Evolutionary conservation across 2,329 filamentous ascomycete genomes (phyloP).

Genomic region (Spiromastix sp.): DNA sequence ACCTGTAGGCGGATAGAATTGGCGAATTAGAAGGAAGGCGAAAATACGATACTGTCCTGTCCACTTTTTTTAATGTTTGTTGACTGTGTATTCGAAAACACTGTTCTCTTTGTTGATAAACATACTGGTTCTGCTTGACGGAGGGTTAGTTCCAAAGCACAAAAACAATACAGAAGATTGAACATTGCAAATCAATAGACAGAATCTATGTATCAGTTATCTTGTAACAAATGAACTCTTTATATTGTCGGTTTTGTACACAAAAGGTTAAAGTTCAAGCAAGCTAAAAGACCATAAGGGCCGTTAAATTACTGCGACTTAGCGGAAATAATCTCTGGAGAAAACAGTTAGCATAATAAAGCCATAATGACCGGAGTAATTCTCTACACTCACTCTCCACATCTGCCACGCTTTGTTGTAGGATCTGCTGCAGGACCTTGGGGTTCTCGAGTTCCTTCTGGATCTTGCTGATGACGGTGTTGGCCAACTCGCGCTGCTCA

Average conservation of each 20-base stretch:
- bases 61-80: too few species aligned
- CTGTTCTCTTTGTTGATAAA: too few species aligned
- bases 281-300: conserved; percentile 3
- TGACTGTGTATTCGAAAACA: too few species aligned
- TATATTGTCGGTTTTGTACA: conserved; percentile 11
- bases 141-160: too few species aligned
- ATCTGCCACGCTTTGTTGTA: conserved; percentile 91
- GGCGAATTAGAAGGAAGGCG: too few species aligned
- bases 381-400: conserved; percentile 67
- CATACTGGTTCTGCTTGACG: too few species aligned
- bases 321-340: conserved; percentile 11
- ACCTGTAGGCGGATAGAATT: too few species aligned
- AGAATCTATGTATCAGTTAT: too few species aligned
- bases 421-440: conserved; percentile 92
- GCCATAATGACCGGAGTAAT: too few species aligned
- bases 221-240: conserved; percentile 3
- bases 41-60: too few species aligned
- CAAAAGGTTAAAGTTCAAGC: conserved; percentile 5
- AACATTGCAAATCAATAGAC: too few species aligned
- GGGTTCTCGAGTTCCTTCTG: conserved; percentile 98
- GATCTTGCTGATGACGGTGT: conserved; percentile 91
- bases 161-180: too few species aligned
- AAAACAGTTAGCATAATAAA: conserved; percentile 14
- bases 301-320: conserved; percentile 11
- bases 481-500: conserved; percentile 92